Conservation (phyloP, 75 land plant species). For the Sequoia sempervirens region DNA sequence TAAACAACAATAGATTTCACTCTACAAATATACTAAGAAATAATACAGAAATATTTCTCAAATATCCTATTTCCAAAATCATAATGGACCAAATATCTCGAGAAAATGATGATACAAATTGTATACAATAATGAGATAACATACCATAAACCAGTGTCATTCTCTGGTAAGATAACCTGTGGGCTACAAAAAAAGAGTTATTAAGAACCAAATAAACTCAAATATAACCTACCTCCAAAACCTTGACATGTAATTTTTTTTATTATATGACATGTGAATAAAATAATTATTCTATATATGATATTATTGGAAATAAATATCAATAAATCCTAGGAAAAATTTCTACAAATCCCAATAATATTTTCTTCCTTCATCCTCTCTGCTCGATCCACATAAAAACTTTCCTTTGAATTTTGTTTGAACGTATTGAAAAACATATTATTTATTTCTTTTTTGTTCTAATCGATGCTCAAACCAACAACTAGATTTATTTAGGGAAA, state of each 20-base stretch:
- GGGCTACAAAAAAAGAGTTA: no score
- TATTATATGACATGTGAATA: background rate
- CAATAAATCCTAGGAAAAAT: slow-evolving; percentile 31
- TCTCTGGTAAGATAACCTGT: no score
- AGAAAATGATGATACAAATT: no score
- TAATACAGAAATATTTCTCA: no score
- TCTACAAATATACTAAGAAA: no score
- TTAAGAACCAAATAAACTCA: no score
- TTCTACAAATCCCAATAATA: slow-evolving; percentile 51
- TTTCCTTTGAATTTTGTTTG: slow-evolving; percentile 57
- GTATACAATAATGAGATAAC: no score
- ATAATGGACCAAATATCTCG: no score
- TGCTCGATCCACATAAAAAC: slow-evolving; percentile 38
- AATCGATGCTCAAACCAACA: background rate
- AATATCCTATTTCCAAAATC: no score
- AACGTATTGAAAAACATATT: slow-evolving; percentile 27
- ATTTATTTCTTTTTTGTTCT: background rate
- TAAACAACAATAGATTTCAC: no score
- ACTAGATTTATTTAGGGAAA: background rate
- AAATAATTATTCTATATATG: background rate
- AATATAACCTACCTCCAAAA: no score
- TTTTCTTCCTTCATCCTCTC: slow-evolving; percentile 64
- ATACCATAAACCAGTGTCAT: no score
- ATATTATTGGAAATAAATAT: background rate
- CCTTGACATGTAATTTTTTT: background rate